Evolutionary conservation across 768 basidiomycete species (phyloP).

Genomic region (Suillus weaverae): DNA sequence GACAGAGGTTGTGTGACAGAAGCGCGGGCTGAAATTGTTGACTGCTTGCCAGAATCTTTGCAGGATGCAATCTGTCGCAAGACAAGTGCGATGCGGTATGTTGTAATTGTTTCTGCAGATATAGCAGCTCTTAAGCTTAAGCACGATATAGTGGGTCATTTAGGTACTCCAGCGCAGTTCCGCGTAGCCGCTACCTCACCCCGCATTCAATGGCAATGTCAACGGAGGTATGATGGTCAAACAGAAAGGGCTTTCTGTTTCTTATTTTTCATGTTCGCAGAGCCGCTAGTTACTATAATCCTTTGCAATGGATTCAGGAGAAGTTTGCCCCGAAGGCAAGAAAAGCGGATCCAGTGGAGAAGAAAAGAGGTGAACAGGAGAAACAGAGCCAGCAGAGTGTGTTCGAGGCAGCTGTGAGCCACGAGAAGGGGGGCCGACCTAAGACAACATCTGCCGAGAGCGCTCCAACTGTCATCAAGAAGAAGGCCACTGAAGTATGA

Average conservation of each 20-base stretch:
- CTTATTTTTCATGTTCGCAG: constrained; percentile 2
- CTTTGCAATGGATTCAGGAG: constrained; percentile 64
- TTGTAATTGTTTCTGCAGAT: background rate
- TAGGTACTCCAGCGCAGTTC: constrained; percentile 15
- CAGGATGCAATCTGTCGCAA: constrained; percentile 29
- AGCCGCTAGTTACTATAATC: constrained; percentile 52
- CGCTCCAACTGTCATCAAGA: constrained; percentile 18
- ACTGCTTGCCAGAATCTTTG: constrained; percentile 11
- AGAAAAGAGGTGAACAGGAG: constrained; percentile 43
- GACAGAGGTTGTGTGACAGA: constrained; percentile 15
- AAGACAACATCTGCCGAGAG: background rate
- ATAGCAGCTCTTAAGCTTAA: constrained; percentile 2
- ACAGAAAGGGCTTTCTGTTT: background rate
- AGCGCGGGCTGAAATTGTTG: constrained; percentile 19
- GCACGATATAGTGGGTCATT: constrained; percentile 14
- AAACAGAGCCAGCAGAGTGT: constrained; percentile 27
- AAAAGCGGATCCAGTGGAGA: constrained; percentile 43
- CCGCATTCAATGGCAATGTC: constrained; percentile 36
- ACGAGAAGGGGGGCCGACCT: constrained; percentile 1
- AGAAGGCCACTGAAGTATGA: constrained; percentile 31
- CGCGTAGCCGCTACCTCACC: constrained; percentile 17
- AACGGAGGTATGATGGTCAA: constrained; percentile 43
- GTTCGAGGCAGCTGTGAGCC: constrained; percentile 20
- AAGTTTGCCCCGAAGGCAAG: constrained; percentile 52
- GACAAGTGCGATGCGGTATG: constrained; percentile 27